These are phyloP conservation scores for Dimocarpus longan DNA, from an alignment of 345 rosid species.

Conservation along the genomic window DNA sequence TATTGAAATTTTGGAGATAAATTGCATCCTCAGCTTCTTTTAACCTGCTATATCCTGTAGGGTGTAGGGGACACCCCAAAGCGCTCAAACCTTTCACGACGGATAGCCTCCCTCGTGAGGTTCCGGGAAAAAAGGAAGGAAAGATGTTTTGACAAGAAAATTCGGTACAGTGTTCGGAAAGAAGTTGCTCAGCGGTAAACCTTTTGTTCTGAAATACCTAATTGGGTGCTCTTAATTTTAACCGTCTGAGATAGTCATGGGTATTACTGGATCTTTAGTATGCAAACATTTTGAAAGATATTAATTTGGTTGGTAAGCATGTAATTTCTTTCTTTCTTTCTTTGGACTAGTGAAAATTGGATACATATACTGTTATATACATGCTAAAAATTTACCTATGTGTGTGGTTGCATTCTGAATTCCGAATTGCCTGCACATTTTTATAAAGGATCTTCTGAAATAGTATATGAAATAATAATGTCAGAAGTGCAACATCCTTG, in stretches of 20 bases:
- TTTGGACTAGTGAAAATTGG: not conserved
- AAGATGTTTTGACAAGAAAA: conserved; percentile 82
- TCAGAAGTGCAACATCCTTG: not conserved
- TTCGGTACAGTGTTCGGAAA: conserved; percentile 68
- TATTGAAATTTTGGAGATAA: conserved; percentile 2
- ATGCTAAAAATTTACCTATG: not conserved
- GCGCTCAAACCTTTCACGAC: conserved; percentile 60
- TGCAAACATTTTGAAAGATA: not conserved
- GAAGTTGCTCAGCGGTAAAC: conserved; percentile 78
- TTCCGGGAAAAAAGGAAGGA: conserved; percentile 77
- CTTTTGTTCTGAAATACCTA: not conserved
- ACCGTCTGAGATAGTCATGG: not conserved
- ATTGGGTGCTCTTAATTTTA: not conserved
- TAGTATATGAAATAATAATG: not conserved
- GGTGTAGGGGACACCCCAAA: conserved; percentile 44
- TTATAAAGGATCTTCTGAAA: not conserved
- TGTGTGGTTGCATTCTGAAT: not conserved
- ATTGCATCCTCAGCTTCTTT: conserved; percentile 7
- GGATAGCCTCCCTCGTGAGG: conserved; percentile 77
- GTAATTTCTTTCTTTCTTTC: not conserved
- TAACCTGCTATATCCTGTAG: conserved; percentile 33
- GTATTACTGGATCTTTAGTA: not conserved
- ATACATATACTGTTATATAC: not conserved
- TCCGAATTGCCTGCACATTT: not conserved
- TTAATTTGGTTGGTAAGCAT: not conserved